Evolutionary conservation across 768 basidiomycete genomes (phyloP), one percentile per base, ranked within the genome.

Genomic region (Russula compacta): DNA sequence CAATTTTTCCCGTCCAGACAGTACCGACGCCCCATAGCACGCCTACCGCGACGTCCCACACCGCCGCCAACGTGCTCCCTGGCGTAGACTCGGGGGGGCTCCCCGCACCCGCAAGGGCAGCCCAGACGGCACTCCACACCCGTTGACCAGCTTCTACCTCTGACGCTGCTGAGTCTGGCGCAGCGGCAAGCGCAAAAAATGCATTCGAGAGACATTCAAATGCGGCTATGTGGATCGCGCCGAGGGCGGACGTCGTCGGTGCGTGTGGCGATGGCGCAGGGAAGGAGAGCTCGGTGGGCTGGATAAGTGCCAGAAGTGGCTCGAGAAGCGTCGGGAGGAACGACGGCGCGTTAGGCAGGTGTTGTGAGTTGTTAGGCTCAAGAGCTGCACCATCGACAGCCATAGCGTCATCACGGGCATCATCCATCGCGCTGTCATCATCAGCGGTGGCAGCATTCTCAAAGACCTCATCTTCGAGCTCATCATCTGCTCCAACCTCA

Each of bases 131-230:
- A 32, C 80, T 74, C 84, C 91, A 93, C 7, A 93, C 72, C 3
- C 72, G 73, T 17, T 69, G 70, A 12, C 85, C 87, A 3, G 73
- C 75, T 21, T 77, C 75, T 15, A 73, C 72, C 52, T 86, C 82
- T 3, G 75, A 73, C 12, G 76, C 66, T 11, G 79, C 70, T 4
- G 67, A 72, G 32, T 76, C 65, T 54, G 76, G 78, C 1, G 79
- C 73, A 4, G 80, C 76, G 3, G 84, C 79, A 12, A 89, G 77
- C 3, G 92, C 85, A 39, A 95, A 76, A 68, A 95, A 87, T 42
- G 94, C 78, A 69, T 98, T 97, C 69, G 90, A 93, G 50, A 98
- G 78, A 68, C 93, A 93, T 70, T 95, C 92, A 32, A 95, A 78
- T 10, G 92, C 89, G 64, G 85, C 80, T 59, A 92, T 77, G 69